Evolutionary conservation across 148 eudicot genomes (phyloP).

Genomic region (Camellia sinensis): DNA sequence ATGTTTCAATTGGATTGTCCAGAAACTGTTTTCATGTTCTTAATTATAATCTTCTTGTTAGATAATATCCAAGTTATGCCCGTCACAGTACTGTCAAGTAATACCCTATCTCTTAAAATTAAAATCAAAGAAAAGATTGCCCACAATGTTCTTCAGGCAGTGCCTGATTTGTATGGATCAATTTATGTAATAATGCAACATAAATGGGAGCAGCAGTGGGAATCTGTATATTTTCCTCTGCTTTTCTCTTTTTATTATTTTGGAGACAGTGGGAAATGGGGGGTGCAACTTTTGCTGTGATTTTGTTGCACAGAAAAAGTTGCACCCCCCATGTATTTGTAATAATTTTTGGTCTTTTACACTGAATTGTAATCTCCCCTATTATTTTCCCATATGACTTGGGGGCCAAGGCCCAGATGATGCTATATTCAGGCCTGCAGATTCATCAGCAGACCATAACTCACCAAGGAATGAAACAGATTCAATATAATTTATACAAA

Average conservation of each 20-base stretch:
- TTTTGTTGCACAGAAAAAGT: too few species aligned
- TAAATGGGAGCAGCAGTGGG: not conserved
- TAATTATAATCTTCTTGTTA: not conserved
- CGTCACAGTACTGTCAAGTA: not conserved
- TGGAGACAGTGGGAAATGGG: too few species aligned
- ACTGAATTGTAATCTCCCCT: too few species aligned
- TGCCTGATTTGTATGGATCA: not conserved
- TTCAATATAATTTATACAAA: conserved; percentile 10
- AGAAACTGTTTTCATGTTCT: not conserved
- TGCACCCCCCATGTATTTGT: too few species aligned
- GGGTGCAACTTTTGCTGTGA: too few species aligned
- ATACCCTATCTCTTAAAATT: not conserved
- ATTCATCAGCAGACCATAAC: not conserved
- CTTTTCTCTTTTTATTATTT: not conserved
- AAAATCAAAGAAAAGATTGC: not conserved
- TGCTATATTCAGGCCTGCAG: conserved; percentile 2
- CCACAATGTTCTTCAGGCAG: not conserved
- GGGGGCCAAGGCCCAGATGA: not conserved
- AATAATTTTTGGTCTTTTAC: too few species aligned
- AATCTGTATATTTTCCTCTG: not conserved
- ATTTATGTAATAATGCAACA: not conserved
- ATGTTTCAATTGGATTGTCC: not conserved
- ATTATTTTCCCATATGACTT: not conserved
- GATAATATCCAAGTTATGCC: not conserved
- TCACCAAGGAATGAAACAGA: not conserved